Base-by-base conservation (phyloP, 805 yeast genomes). In the Metschnikowia amazonensis region DNA sequence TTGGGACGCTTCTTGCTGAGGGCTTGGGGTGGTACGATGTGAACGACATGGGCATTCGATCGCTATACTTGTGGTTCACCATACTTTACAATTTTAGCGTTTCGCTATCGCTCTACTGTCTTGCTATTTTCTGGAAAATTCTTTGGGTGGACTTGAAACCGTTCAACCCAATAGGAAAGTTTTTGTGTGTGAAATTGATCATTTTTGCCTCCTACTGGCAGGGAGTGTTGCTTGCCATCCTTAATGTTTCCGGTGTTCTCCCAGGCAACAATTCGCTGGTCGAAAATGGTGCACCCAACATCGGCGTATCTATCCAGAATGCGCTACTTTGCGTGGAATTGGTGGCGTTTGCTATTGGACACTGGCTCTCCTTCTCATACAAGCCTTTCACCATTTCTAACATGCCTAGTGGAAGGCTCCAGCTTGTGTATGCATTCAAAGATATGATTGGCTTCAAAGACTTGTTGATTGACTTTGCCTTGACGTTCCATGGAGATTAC, bases 121-220 rank as follows among this genome's bases (percentile, higher is more conserved):
- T 94, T 52, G 97, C 96, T 0, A 68, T 89, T 42, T 94, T 94
- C 63, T 94, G 99, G 99, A 84, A 81, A 60, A 87, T 95, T 54
- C 70, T 94, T n/a, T 82, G 86, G 67, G 61, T 60, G 2, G 97
- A 90, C 56, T 72, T 94, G 53, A 75, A 70, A 43, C 86, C 84
- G 1, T 90, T 84, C 68, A 78, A 87, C 44, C 98, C 98, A 3
- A 82, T 94, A 78, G 89, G 95, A 9, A 90, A 90, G 66, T 94
- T 94, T 62, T 63, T 94, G 32, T 89, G 97, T 67, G 96, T 94
- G 38, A 94, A 94, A 60, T 74, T 89, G 51, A 89, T 94, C 44
- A 90, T 94, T 40, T 94, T 94, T 73, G 98, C 97, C 20, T 86
- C 96, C n/a, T 94, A 89, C 62, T 94, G 99, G 99, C 99, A 94